A percentile compares a stretch with the other conserved stretches of the same genome.
Evolutionary conservation across 441 rosid species (phyloP).

Genomic region (Erysimum cheiri): DNA sequence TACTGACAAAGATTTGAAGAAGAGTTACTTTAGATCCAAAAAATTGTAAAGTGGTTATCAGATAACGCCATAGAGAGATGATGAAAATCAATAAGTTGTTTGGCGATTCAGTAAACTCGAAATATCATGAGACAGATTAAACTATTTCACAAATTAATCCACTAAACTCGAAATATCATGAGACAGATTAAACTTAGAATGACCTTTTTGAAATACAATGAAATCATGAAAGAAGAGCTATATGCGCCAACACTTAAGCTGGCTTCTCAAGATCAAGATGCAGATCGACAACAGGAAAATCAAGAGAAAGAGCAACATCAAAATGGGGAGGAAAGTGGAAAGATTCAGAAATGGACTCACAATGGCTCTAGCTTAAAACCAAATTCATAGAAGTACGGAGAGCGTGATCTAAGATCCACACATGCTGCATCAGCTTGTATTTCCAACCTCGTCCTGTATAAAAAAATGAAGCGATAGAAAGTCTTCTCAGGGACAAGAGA

Average conservation of each 20-base stretch:
- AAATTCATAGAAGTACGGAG: slow-evolving; percentile 76
- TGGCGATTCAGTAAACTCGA: background rate
- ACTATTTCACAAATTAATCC: background rate
- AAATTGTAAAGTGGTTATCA: background rate
- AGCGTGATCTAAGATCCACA: slow-evolving; percentile 80
- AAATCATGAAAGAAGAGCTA: background rate
- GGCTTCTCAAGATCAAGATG: background rate
- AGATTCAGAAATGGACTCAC: slow-evolving; percentile 53
- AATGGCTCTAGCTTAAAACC: slow-evolving; percentile 84
- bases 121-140: background rate
- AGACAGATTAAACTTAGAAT: slow-evolving; percentile 32
- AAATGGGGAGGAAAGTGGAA: background rate
- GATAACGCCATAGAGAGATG: background rate
- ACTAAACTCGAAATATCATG: background rate
- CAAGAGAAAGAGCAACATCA: background rate
- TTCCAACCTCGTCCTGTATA: slow-evolving; percentile 75
- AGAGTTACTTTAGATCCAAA: slow-evolving; percentile 19
- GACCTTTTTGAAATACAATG: slow-evolving; percentile 45
- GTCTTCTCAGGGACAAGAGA: background rate
- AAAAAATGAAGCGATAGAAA: slow-evolving; percentile 3
- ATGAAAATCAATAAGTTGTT: background rate
- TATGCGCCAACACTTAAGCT: background rate
- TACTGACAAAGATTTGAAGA: background rate
- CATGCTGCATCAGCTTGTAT: slow-evolving; percentile 92
- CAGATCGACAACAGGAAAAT: background rate